Evolutionary conservation across 140 eudicot species (phyloP), one percentile per base, ranked within the genome.

Genomic region (Oenanthe javanica): DNA sequence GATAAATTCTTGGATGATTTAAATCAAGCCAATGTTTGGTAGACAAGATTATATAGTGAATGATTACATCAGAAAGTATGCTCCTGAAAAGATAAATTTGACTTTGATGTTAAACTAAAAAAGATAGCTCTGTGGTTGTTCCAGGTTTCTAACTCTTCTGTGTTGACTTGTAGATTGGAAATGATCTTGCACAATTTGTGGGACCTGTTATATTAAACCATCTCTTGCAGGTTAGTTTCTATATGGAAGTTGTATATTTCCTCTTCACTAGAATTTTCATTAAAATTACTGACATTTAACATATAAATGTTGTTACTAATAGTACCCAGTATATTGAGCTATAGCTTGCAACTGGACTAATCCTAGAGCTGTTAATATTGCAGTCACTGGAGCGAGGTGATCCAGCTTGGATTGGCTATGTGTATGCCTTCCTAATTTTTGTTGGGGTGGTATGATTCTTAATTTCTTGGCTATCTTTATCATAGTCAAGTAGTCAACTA

Each of bases 321-420:
- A 45, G 13, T 71, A 31, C 16, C 77, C 4, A 18, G 36, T 19
- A 31, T 43, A 43, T 42, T 1, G 2, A 11, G 14, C 46, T n/a
- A 18, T 72, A 43, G 31, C n/a, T 16, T 42, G 27, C 47, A 12
- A 18, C 50, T 16, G 4, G 25, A 36, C 76, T 71, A 38, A 38
- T 9, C 21, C 19, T 71, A 8, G 16, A 19, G 19, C 6, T 72
- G 4, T 19, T 72, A 18, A 43, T 19, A 43, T 6, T 40, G 51
- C 79, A 92, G 97, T 92, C 98, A 25, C 84, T 94, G 88, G 91
- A 94, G 88, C 87, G 84, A 82, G 98, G 97, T 9, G 98, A 90
- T 84, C 97, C 98, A 80, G 93, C 98, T 84, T 94, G 97, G 98
- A 86, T 92, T 79, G 98, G 97, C 47, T 94, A 92, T 86, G 45